Percentiles rank a stretch among this genome's conserved stretches.
These are phyloP conservation scores for Pythium aristosporum DNA, from an alignment of 352 stramenopile species.

Conservation along the genomic window DNA sequence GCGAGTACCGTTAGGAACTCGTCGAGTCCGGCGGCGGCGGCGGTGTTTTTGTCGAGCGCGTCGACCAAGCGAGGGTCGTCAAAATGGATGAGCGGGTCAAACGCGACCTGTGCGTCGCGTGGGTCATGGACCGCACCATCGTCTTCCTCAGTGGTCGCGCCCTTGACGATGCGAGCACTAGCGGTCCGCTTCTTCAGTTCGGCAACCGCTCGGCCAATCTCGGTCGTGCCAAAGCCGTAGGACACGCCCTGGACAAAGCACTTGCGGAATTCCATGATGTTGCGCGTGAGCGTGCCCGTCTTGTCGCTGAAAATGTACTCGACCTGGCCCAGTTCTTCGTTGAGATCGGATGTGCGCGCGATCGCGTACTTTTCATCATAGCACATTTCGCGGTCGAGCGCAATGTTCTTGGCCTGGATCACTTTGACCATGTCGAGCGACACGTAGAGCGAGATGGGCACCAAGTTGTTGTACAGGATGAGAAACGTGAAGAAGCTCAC, in stretches of 20 bases:
- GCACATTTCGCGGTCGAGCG: constrained; percentile 70
- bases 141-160: not conserved
- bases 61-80: constrained; percentile 65
- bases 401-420: constrained; percentile 72
- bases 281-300: constrained; percentile 98
- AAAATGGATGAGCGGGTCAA: constrained; percentile 66
- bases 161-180: not conserved
- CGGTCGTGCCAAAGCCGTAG: constrained; percentile 47
- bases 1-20: constrained; percentile 73
- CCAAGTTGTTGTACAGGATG: constrained; percentile 95
- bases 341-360: constrained; percentile 87
- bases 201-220: constrained; percentile 32
- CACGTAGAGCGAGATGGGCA: constrained; percentile 98
- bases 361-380: constrained; percentile 84
- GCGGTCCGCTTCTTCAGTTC: constrained; percentile 33
- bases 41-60: constrained; percentile 31
- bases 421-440: constrained; percentile 94
- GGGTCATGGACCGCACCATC: constrained; percentile 36
- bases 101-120: constrained; percentile 54
- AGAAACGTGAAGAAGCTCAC: constrained; percentile 95
- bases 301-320: constrained; percentile 99
- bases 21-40: constrained; percentile 38
- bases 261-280: constrained; percentile 97
- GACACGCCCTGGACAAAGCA: constrained; percentile 81
- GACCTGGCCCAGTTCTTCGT: constrained; percentile 93